These are phyloP conservation scores for Irpex sp. DNA, from an alignment of 1,284 basidiomycete genomes.

Conservation along the genomic window DNA sequence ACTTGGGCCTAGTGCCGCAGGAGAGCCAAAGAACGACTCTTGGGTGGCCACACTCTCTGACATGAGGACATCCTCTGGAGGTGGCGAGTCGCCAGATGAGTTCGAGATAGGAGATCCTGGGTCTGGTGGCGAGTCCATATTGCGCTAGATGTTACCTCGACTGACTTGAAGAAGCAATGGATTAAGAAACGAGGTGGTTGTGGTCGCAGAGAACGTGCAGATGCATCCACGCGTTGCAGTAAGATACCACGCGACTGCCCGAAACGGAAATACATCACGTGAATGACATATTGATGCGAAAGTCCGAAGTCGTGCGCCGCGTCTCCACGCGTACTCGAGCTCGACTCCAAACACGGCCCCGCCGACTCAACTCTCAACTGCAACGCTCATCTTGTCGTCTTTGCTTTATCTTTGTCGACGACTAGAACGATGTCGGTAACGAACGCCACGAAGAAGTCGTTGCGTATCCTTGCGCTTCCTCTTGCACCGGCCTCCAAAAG, in stretches of 20 bases:
- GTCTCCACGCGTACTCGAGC: slow-evolving; percentile 8
- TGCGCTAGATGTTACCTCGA: neutral
- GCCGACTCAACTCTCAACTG: neutral
- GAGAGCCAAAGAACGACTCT: neutral
- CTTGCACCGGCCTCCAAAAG: slow-evolving; percentile 27
- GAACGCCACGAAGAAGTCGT: slow-evolving; percentile 26
- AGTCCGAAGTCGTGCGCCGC: neutral
- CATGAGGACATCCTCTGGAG: slow-evolving; percentile 12
- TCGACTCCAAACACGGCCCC: slow-evolving; percentile 4
- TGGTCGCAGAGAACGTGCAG: neutral
- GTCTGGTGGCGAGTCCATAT: slow-evolving; percentile 27
- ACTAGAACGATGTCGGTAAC: slow-evolving; percentile 22
- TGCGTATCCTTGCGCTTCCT: slow-evolving; percentile 48
- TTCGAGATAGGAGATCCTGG: slow-evolving; percentile 24
- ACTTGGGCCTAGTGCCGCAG: neutral
- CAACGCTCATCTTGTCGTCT: neutral
- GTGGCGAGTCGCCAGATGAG: slow-evolving; percentile 19
- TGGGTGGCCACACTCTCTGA: neutral
- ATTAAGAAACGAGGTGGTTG: neutral
- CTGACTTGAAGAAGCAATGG: neutral
- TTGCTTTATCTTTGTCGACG: neutral
- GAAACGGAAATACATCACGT: slow-evolving; percentile 2
- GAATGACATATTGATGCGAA: neutral
- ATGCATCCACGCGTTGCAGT: neutral
- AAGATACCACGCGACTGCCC: neutral